A percentile compares a stretch with the other conserved stretches of the same genome.
Conservation (phyloP, 139 green algal species). For the Tetraselmis chui region DNA sequence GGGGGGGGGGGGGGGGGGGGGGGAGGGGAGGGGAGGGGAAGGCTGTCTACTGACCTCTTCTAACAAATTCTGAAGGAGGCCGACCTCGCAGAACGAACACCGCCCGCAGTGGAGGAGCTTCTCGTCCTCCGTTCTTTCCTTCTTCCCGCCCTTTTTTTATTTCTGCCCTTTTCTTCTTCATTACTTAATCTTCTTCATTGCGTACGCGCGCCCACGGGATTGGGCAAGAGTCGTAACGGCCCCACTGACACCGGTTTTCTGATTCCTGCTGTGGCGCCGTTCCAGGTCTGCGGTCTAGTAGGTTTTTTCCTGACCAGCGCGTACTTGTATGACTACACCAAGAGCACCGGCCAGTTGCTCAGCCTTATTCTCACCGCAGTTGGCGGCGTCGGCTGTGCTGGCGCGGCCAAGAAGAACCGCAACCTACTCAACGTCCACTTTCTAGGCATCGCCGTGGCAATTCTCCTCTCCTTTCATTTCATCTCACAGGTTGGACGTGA, state of each 20-base stretch:
- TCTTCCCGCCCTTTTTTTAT: too few species aligned
- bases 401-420: background rate
- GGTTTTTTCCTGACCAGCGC: background rate
- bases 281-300: background rate
- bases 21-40: too few species aligned
- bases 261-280: background rate
- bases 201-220: too few species aligned
- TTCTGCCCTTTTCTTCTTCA: background rate
- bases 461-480: background rate
- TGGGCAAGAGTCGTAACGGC: too few species aligned
- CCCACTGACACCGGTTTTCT: too few species aligned
- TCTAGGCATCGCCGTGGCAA: background rate
- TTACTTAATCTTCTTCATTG: background rate
- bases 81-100: too few species aligned
- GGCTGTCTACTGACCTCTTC: too few species aligned
- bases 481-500: background rate
- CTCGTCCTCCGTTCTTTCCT: background rate
- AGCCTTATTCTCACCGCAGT: background rate
- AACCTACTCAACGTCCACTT: background rate
- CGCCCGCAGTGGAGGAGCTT: too few species aligned
- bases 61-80: too few species aligned
- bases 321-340: background rate
- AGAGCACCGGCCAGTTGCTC: background rate
- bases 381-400: background rate
- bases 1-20: too few species aligned